Percentiles rank a stretch among this genome's conserved stretches.
phyloP scores from a whole-genome alignment of 2,329 filamentous ascomycete species.

The Cladosporium austrohemisphaericum region DNA sequence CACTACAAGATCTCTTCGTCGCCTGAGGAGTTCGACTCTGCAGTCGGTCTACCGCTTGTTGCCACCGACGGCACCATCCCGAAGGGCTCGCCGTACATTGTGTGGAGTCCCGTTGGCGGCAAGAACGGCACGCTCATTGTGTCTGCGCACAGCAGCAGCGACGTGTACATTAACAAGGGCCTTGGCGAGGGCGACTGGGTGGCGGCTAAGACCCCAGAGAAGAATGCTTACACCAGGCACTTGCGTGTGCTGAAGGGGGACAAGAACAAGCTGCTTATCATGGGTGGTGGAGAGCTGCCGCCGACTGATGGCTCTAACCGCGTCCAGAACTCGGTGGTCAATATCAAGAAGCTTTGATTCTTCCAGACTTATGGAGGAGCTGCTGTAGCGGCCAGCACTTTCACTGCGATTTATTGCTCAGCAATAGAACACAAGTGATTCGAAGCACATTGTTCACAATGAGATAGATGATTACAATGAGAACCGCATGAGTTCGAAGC shows the following conservation, averaged over 20 bases:
- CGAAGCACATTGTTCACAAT: too few relatives aligned
- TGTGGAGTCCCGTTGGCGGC: slow-evolving; percentile 48
- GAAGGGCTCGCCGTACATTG: slow-evolving; percentile 47
- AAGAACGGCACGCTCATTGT: slow-evolving; percentile 50
- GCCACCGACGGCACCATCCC: slow-evolving; percentile 44
- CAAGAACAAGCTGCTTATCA: slow-evolving; percentile 8
- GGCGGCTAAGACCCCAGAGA: slow-evolving; percentile 1
- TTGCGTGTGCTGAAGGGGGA: slow-evolving; percentile 9
- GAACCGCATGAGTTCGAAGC: too few relatives aligned
- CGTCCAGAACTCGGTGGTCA: slow-evolving; percentile 1
- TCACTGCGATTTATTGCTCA: too few relatives aligned
- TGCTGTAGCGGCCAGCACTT: too few relatives aligned
- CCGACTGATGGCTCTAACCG: slow-evolving; percentile 1
- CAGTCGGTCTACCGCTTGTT: slow-evolving; percentile 38
- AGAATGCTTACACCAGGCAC: slow-evolving; percentile 5
- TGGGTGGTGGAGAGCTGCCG: slow-evolving; percentile 14
- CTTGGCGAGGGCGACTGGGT: slow-evolving; percentile 8
- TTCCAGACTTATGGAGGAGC: too few relatives aligned
- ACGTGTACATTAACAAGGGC: slow-evolving; percentile 11
- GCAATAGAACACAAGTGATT: too few relatives aligned
- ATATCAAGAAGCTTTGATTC: slow-evolving; percentile 9
- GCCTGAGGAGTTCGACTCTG: slow-evolving; percentile 44
- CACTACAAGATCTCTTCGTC: slow-evolving; percentile 48
- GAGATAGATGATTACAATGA: too few relatives aligned
- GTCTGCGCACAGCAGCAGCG: slow-evolving; percentile 1